phyloP scores from a whole-genome alignment of 495 filamentous ascomycete genomes.

The Friedmanniomyces endolithicus region DNA sequence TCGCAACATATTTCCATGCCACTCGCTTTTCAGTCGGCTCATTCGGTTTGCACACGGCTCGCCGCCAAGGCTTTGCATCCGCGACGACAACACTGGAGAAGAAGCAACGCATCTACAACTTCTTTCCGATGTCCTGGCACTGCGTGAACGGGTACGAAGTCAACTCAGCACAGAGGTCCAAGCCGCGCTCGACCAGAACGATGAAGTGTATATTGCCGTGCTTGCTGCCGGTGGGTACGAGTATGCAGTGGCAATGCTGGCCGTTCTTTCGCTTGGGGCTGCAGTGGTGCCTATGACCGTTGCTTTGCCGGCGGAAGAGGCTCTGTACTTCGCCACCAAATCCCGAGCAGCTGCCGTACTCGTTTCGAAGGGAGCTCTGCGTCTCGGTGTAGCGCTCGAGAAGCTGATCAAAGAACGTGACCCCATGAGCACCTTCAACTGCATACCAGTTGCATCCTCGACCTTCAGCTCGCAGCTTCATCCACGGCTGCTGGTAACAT shows the following conservation, averaged over 20 bases:
- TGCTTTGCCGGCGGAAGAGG: conserved; percentile 33
- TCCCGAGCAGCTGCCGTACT: conserved; percentile 23
- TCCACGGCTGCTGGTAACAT: conserved; percentile 22
- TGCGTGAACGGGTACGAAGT: conserved; percentile 20
- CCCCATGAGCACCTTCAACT: conserved; percentile 12
- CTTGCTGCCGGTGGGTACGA: conserved; percentile 39
- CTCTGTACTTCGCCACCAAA: conserved; percentile 34
- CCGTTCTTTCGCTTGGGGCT: conserved; percentile 35
- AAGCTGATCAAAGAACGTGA: conserved; percentile 8
- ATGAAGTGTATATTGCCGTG: conserved; percentile 37
- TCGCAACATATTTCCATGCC: conserved; percentile 16
- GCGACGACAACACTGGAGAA: conserved; percentile 19
- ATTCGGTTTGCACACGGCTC: conserved; percentile 23
- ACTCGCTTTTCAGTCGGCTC: conserved; percentile 26
- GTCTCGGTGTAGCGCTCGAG: conserved; percentile 23
- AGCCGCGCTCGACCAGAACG: conserved; percentile 22
- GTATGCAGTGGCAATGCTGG: conserved; percentile 36
- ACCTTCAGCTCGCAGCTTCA: conserved; percentile 14
- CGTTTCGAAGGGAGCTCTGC: conserved; percentile 14
- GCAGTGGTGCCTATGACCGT: conserved; percentile 30
- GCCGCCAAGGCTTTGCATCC: conserved; percentile 20
- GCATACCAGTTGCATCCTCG: conserved; percentile 21
- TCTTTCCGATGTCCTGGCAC: conserved; percentile 26
- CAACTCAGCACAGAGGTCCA: conserved; percentile 10
- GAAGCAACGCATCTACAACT: conserved; percentile 26